These are phyloP conservation scores for Aristolochia contorta DNA, from an alignment of 164 flowering plant species.

Conservation along the genomic window DNA sequence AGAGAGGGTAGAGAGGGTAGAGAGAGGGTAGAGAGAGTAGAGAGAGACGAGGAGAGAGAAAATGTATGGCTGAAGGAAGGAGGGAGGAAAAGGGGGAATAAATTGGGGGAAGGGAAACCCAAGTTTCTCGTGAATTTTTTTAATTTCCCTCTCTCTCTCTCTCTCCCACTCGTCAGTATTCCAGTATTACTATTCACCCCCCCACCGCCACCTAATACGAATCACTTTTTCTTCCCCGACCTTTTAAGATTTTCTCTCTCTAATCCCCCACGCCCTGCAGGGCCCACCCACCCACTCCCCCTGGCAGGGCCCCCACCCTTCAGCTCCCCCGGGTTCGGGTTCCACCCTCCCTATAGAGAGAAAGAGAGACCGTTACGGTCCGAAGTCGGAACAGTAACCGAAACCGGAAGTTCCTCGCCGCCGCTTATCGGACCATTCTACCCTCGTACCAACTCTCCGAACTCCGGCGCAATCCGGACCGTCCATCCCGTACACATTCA, in stretches of 20 bases:
- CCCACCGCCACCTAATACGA: conserved; percentile 1
- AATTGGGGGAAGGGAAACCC: neutral
- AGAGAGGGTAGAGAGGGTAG: neutral
- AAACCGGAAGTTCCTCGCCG: neutral
- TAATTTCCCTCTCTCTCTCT: neutral
- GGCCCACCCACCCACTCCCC: too few relatives aligned
- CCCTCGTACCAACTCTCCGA: too few relatives aligned
- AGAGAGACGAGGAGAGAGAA: too few relatives aligned
- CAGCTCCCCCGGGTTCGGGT: too few relatives aligned
- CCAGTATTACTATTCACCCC: too few relatives aligned
- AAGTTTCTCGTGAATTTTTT: conserved; percentile 4
- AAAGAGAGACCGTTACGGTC: neutral
- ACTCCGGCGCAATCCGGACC: too few relatives aligned
- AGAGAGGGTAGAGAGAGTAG: neutral
- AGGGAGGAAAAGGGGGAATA: neutral
- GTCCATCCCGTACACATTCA: too few relatives aligned
- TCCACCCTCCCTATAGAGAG: neutral
- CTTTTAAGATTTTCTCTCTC: neutral
- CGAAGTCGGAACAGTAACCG: neutral
- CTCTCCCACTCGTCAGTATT: neutral
- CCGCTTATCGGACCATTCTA: too few relatives aligned
- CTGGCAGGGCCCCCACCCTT: neutral
- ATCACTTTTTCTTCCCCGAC: neutral
- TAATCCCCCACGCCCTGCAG: neutral
- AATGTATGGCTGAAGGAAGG: too few relatives aligned